phyloP scores from a whole-genome alignment of 345 rosid genomes.

The Noccaea caerulescens region DNA sequence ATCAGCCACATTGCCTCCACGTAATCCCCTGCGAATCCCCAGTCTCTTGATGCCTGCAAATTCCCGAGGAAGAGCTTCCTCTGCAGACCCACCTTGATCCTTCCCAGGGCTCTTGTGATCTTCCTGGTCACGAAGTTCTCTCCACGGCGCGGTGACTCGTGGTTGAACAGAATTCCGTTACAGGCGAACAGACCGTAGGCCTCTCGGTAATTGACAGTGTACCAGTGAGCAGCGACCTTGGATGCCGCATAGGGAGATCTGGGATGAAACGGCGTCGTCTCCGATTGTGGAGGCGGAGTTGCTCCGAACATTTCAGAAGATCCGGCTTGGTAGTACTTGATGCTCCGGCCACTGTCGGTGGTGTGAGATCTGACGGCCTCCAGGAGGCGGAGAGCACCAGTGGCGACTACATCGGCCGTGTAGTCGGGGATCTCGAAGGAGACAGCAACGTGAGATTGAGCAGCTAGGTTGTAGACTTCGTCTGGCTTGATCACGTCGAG shows the following conservation, averaged over 20 bases:
- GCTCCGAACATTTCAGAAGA: constrained; percentile 98
- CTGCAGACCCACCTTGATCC: constrained; percentile 87
- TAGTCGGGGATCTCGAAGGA: constrained; percentile 92
- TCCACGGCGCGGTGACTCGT: constrained; percentile 89
- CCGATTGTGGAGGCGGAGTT: constrained; percentile 87
- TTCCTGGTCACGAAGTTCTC: constrained; percentile 95
- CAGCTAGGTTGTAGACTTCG: constrained; percentile 90
- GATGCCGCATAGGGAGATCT: constrained; percentile 97
- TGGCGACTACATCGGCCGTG: constrained; percentile 89
- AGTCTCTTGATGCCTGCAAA: constrained; percentile 83
- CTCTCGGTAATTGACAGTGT: constrained; percentile 92
- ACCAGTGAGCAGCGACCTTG: constrained; percentile 96
- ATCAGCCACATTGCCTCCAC: constrained; percentile 99
- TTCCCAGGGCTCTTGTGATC: constrained; percentile 89
- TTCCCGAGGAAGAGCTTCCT: constrained; percentile 84
- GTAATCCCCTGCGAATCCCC: constrained; percentile 97
- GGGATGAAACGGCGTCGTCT: constrained; percentile 86
- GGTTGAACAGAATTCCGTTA: constrained; percentile 90
- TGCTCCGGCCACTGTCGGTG: constrained; percentile 64
- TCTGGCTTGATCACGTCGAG: constrained; percentile 80
- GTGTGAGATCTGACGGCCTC: constrained; percentile 89
- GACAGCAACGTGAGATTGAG: constrained; percentile 91
- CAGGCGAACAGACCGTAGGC: constrained; percentile 89
- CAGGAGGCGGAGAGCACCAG: constrained; percentile 85
- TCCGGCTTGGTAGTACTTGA: constrained; percentile 92